A percentile compares a stretch with the other conserved stretches of the same genome.
phyloP scores from a whole-genome alignment of 495 filamentous ascomycete genomes.

The Bathelium albidoporum region DNA sequence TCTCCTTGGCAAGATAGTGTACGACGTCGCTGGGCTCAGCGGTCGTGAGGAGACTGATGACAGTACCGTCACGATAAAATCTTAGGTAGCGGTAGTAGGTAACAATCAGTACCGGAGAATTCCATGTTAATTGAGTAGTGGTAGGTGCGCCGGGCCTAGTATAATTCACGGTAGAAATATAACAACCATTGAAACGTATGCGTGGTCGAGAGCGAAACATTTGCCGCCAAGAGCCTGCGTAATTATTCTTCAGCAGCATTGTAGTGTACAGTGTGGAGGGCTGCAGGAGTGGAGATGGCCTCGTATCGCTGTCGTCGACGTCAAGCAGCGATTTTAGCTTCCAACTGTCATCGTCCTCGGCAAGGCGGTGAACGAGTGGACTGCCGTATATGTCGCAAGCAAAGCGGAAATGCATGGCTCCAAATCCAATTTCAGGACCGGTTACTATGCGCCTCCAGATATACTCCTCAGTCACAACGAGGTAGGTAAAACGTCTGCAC shows the following conservation, averaged over 20 bases:
- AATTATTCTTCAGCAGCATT: slow-evolving; percentile 14
- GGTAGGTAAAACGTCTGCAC: slow-evolving; percentile 76
- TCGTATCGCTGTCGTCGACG: background rate
- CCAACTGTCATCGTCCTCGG: slow-evolving; percentile 5
- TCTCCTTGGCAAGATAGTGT: slow-evolving; percentile 42
- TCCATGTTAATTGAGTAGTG: slow-evolving; percentile 52
- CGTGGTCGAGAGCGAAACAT: slow-evolving; percentile 79
- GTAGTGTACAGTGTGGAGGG: slow-evolving; percentile 11
- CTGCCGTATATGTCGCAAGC: slow-evolving; percentile 51
- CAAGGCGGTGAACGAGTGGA: slow-evolving; percentile 38
- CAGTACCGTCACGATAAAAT: slow-evolving; percentile 83
- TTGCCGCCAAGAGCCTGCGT: slow-evolving; percentile 19
- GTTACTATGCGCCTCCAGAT: slow-evolving; percentile 78
- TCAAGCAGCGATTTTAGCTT: background rate
- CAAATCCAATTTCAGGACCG: slow-evolving; percentile 63
- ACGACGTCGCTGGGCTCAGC: slow-evolving; percentile 77
- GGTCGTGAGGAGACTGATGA: slow-evolving; percentile 66
- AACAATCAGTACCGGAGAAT: slow-evolving; percentile 83
- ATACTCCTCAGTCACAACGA: slow-evolving; percentile 74
- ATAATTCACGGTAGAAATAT: slow-evolving; percentile 96
- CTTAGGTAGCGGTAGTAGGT: slow-evolving; percentile 96
- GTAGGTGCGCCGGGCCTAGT: slow-evolving; percentile 63
- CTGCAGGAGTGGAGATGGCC: background rate
- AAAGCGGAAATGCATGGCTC: slow-evolving; percentile 75
- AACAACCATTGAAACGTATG: slow-evolving; percentile 85